A percentile compares a stretch with the other conserved stretches of the same genome.
These are phyloP conservation scores for Cladophialophora carrionii DNA, from an alignment of 2,329 filamentous ascomycete species.

Conservation along the genomic window DNA sequence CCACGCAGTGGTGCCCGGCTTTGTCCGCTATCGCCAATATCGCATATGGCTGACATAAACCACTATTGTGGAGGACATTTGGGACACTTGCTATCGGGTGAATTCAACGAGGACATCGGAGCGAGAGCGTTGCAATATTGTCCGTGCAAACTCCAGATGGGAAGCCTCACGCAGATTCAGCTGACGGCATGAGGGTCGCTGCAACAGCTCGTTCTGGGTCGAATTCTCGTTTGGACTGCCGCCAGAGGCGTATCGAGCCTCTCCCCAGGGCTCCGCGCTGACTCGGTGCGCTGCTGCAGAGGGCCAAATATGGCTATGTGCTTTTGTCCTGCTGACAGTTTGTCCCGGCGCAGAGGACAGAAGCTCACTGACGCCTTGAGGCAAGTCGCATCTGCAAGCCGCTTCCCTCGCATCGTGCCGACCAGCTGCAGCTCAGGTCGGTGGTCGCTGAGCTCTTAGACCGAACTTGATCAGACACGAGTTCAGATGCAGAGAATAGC, in stretches of 20 bases:
- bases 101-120: background rate
- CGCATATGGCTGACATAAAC: background rate
- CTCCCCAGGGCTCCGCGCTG: slow-evolving; percentile 10
- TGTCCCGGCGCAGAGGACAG: slow-evolving; percentile 11
- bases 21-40: background rate
- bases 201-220: slow-evolving; percentile 14
- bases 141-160: slow-evolving; percentile 13
- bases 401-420: slow-evolving; percentile 33
- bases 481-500: slow-evolving; percentile 17
- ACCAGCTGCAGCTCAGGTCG: slow-evolving; percentile 29
- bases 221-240: slow-evolving; percentile 5
- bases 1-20: background rate
- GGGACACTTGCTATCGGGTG: background rate
- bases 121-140: background rate
- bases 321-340: slow-evolving; percentile 27
- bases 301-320: slow-evolving; percentile 20
- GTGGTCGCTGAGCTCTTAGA: background rate
- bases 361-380: slow-evolving; percentile 9
- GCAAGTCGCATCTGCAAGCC: slow-evolving; percentile 24
- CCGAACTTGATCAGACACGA: slow-evolving; percentile 10
- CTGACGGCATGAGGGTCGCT: slow-evolving; percentile 21
- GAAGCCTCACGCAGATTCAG: slow-evolving; percentile 10
- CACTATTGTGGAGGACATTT: background rate
- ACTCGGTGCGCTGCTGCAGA: slow-evolving; percentile 21
- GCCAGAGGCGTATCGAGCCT: slow-evolving; percentile 12